These are phyloP conservation scores for Saturnispora hagleri DNA, from an alignment of 805 yeast genomes.

Conservation along the genomic window DNA sequence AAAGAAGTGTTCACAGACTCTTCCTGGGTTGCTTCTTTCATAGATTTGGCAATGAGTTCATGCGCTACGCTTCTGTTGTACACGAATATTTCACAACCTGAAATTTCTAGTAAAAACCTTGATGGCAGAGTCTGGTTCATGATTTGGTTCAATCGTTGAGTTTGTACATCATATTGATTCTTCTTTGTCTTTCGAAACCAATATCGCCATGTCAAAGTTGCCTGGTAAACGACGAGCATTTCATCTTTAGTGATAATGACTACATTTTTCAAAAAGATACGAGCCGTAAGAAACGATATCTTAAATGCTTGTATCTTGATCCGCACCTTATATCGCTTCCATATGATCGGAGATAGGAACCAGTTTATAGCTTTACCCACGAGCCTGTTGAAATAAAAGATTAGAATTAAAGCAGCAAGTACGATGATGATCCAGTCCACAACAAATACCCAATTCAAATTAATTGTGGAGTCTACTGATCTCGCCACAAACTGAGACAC, in stretches of 20 bases:
- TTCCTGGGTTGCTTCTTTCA: constrained; percentile 6
- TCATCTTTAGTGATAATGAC: constrained; percentile 66
- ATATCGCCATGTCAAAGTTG: constrained; percentile 82
- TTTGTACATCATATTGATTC: constrained; percentile 26
- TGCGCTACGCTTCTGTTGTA: constrained; percentile 77
- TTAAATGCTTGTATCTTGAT: constrained; percentile 66
- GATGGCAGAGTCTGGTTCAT: constrained; percentile 45
- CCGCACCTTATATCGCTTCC: constrained; percentile 53
- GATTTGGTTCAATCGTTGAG: constrained; percentile 15
- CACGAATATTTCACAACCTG: constrained; percentile 75
- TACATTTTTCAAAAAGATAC: constrained; percentile 68
- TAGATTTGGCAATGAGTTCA: constrained; percentile 29
- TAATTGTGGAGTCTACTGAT: constrained; percentile 21
- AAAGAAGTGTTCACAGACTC: neutral
- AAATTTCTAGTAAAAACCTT: constrained; percentile 47
- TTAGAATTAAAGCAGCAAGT: constrained; percentile 48
- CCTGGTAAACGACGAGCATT: constrained; percentile 59
- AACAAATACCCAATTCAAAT: constrained; percentile 61
- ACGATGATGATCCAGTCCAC: constrained; percentile 73
- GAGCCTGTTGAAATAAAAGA: constrained; percentile 71
- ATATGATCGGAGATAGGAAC: constrained; percentile 43
- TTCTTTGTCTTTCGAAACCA: constrained; percentile 54
- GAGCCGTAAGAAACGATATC: constrained; percentile 73
- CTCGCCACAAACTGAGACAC: constrained; percentile 19
- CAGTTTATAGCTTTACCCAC: constrained; percentile 52